A percentile compares a stretch with the other conserved stretches of the same genome.
These are phyloP conservation scores for Scheffersomyces stambukii DNA, from an alignment of 1,139 yeast species.

Conservation along the genomic window DNA sequence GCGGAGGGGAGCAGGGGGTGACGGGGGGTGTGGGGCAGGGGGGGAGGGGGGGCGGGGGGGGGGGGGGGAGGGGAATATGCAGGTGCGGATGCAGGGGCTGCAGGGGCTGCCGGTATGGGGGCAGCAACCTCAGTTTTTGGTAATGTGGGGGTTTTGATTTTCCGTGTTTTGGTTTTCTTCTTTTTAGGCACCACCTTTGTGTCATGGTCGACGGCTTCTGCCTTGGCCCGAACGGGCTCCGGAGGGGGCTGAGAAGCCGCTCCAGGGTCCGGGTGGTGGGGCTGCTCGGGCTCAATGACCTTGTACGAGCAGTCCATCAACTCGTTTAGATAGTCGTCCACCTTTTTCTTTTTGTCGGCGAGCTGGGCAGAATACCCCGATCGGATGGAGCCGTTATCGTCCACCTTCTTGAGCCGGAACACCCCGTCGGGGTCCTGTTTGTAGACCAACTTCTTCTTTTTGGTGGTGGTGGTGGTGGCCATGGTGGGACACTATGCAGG, in stretches of 20 bases:
- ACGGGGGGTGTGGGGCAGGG: too few relatives aligned
- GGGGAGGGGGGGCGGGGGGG: slow-evolving; percentile 3
- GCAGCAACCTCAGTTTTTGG: slow-evolving; percentile 5
- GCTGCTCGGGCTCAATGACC: slow-evolving; percentile 12
- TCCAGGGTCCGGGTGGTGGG: slow-evolving; percentile 2
- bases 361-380: slow-evolving; percentile 8
- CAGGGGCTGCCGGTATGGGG: not conserved
- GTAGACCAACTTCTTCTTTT: slow-evolving; percentile 31
- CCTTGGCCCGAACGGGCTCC: not conserved
- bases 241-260: slow-evolving; percentile 1
- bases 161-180: slow-evolving; percentile 5
- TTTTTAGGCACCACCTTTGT: too few relatives aligned
- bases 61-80: not conserved
- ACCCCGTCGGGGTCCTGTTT: slow-evolving; percentile 43
- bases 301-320: slow-evolving; percentile 24
- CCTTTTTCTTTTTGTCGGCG: slow-evolving; percentile 14
- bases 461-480: slow-evolving; percentile 13
- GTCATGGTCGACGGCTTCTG: slow-evolving; percentile 5
- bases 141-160: not conserved
- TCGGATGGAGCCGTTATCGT: slow-evolving; percentile 10
- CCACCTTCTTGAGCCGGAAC: slow-evolving; percentile 32
- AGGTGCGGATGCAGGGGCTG: slow-evolving; percentile 1
- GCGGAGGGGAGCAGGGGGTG: too few relatives aligned
- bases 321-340: slow-evolving; percentile 29
- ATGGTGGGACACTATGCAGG: too few relatives aligned